Conservation (phyloP, 352 stramenopile species). For the Phytophthora quininea region DNA sequence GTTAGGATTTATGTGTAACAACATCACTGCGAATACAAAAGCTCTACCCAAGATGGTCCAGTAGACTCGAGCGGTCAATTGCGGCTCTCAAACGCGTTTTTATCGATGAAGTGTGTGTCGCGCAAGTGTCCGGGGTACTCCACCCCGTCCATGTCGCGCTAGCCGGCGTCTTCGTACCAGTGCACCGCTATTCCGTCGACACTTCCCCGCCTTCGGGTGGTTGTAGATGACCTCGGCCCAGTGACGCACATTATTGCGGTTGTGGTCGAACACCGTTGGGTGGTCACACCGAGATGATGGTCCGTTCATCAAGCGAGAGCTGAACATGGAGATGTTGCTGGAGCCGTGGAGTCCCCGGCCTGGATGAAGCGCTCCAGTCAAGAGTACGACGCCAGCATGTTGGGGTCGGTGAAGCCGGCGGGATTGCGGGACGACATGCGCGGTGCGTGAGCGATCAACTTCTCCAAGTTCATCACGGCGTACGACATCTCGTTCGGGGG, state of each 20-base stretch:
- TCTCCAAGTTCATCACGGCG: constrained; percentile 91
- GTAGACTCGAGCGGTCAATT: constrained; percentile 74
- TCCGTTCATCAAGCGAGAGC: constrained; percentile 83
- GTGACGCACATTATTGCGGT: constrained; percentile 74
- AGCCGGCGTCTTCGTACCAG: constrained; percentile 73
- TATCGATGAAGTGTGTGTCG: constrained; percentile 74
- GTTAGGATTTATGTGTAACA: too few relatives aligned
- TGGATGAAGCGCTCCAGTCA: constrained; percentile 83
- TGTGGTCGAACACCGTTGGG: constrained; percentile 93
- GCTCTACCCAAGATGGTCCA: too few relatives aligned
- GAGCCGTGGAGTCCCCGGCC: constrained; percentile 89
- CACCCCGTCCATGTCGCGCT: constrained; percentile 74
- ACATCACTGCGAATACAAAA: too few relatives aligned
- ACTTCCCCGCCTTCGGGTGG: constrained; percentile 59
- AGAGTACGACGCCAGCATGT: constrained; percentile 68
- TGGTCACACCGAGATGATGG: constrained; percentile 87
- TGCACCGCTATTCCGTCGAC: constrained; percentile 92
- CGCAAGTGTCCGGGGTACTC: constrained; percentile 75
- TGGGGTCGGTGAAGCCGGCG: constrained; percentile 56
- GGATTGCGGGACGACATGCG: constrained; percentile 60
- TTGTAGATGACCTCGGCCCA: constrained; percentile 81
- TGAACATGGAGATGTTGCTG: constrained; percentile 85
- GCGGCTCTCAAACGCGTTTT: constrained; percentile 68
- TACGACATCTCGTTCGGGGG: constrained; percentile 93
- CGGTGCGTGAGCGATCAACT: constrained; percentile 88